A percentile compares a stretch with the other conserved stretches of the same genome.
Evolutionary conservation across 179 eudicot species (phyloP).

Genomic region (Beta macrorhiza): DNA sequence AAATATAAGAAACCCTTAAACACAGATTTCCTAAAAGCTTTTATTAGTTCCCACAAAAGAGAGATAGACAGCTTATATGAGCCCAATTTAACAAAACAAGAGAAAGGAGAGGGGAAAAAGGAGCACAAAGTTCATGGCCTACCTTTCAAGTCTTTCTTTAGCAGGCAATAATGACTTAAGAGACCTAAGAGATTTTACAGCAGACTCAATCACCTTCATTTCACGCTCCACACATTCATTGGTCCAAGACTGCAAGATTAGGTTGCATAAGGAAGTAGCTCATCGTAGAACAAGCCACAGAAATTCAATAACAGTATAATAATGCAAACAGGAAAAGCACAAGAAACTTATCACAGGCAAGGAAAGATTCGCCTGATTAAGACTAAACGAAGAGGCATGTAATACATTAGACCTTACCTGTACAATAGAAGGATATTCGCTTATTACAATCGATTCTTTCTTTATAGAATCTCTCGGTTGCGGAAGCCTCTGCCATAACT

Average conservation of each 20-base stretch:
- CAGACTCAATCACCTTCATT: conserved; percentile 72
- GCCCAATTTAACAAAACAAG: not conserved
- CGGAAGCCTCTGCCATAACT: conserved; percentile 97
- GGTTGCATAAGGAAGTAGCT: not conserved
- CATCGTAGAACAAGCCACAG: conserved; percentile 3
- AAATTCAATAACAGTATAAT: not conserved
- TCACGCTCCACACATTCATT: conserved; percentile 61
- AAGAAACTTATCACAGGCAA: not conserved
- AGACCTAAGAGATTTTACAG: conserved; percentile 65
- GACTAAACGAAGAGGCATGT: not conserved
- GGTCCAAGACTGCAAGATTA: conserved; percentile 52
- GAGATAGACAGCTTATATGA: not conserved
- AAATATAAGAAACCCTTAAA: not conserved
- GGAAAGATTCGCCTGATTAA: not conserved
- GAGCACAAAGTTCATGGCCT: not conserved
- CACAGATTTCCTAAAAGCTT: not conserved
- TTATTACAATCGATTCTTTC: conserved; percentile 76
- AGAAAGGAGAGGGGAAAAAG: too few relatives aligned
- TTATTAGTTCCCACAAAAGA: not conserved
- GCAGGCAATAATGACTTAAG: conserved; percentile 65
- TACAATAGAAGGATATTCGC: conserved; percentile 64
- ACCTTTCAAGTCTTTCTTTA: conserved; percentile 78
- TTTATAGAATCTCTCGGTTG: conserved; percentile 41
- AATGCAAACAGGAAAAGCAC: not conserved
- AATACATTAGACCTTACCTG: conserved; percentile 44